phyloP scores from a whole-genome alignment of 495 filamentous ascomycete genomes.

The Durotheca rogersii region DNA sequence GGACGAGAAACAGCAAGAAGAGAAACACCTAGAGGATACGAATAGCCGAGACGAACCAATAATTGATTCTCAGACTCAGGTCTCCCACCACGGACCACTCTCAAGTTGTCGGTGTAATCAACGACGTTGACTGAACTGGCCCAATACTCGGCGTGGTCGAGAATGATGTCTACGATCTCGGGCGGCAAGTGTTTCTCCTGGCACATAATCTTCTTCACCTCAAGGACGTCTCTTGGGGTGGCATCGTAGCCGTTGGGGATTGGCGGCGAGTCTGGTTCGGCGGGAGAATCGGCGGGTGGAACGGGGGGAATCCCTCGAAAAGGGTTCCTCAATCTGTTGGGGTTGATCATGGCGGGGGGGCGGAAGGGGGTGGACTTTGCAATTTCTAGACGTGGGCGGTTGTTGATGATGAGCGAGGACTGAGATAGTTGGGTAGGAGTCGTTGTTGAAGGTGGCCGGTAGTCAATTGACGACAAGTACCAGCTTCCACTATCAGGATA shows the following conservation, averaged over 20 bases:
- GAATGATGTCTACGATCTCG: slow-evolving; percentile 66
- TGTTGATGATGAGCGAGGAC: no score
- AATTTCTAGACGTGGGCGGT: no score
- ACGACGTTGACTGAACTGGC: slow-evolving; percentile 46
- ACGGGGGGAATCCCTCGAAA: slow-evolving; percentile 8
- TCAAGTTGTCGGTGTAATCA: slow-evolving; percentile 12
- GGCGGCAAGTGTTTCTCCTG: slow-evolving; percentile 50
- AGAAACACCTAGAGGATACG: no score
- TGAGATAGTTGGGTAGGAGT: slow-evolving; percentile 1
- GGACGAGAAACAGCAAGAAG: background rate
- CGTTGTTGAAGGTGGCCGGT: background rate
- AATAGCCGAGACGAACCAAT: slow-evolving; percentile 32
- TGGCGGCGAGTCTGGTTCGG: slow-evolving; percentile 9
- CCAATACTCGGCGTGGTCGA: slow-evolving; percentile 75
- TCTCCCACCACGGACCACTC: slow-evolving; percentile 16
- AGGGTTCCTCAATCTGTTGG: slow-evolving; percentile 19
- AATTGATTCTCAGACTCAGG: slow-evolving; percentile 35
- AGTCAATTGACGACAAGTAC: slow-evolving; percentile 2
- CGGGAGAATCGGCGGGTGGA: background rate
- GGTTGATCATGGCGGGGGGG: slow-evolving; percentile 21
- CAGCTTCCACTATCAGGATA: no score
- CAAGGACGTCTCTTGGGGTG: slow-evolving; percentile 45
- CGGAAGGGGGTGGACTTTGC: background rate
- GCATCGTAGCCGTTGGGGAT: slow-evolving; percentile 29
- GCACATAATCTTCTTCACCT: slow-evolving; percentile 47